Evolutionary conservation across 495 filamentous ascomycete species (phyloP), one percentile per base, ranked within the genome.

Genomic region (Lentithecium fluviatile): DNA sequence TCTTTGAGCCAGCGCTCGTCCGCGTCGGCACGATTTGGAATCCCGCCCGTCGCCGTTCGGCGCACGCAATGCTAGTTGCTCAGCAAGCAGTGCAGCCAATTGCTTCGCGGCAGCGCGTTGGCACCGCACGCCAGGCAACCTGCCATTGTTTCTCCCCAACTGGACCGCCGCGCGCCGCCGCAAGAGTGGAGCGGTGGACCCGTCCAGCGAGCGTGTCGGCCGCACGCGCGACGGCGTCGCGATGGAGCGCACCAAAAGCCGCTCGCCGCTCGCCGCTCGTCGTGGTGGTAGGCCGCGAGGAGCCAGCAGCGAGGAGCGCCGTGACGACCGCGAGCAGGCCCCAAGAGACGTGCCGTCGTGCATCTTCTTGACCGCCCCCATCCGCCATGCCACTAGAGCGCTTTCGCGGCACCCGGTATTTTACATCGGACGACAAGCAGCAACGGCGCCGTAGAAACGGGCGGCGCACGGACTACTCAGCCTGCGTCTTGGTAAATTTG

Each of bases 291-390:
- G 40, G 52, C 34, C 3, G 15, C 34, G 32, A 10, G 32, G 34
- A 17, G 51, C 51, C 32, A 24, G 24, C 49, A 24, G 3, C 51
- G 19, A 25, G n/a, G 19, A 10, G 3, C 10, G 29, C 29, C 10
- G 29, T 32, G 29, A 3, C 29, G 29, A 32, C 10, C 4, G 4
- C 29, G 29, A 32, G 29, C 29, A 32, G 29, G n/a, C 29, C 21
- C 46, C 52, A 25, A 50, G 59, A n/a, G 1, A 43, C 51, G 49
- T 24, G 37, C 53, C 24, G 53, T 62, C 42, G 59, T 56, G 59
- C 51, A 56, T 54, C 38, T 49, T 54, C 20, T 29, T 52, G 59
- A 62, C 59, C 59, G 59, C 59, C 45, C 38, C 52, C 29, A 32
- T 32, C 37, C 19, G 40, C 15, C 52, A 12, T 6, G 19, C 32